Conservation (phyloP, 768 basidiomycete species). For the Leucogyrophana mollusca region DNA sequence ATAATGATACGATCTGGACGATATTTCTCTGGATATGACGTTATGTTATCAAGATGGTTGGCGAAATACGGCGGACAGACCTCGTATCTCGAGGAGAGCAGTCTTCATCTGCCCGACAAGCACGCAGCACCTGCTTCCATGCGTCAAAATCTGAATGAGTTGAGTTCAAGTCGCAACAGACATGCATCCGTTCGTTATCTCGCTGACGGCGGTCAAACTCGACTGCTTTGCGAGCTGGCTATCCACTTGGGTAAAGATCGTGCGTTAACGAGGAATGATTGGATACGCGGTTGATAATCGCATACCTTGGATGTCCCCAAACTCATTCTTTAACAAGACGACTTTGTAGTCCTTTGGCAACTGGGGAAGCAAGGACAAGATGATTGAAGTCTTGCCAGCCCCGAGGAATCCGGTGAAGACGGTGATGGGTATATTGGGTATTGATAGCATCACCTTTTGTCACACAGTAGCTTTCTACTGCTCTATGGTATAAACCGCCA, state of each 20-base stretch:
- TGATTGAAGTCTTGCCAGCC: slow-evolving; percentile 77
- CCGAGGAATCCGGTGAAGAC: slow-evolving; percentile 95
- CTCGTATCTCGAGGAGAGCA: slow-evolving; percentile 85
- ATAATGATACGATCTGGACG: slow-evolving; percentile 90
- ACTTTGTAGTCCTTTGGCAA: slow-evolving; percentile 86
- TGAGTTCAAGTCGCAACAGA: slow-evolving; percentile 28
- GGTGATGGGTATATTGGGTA: slow-evolving; percentile 70
- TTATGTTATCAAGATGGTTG: not conserved
- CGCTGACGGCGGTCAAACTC: slow-evolving; percentile 81
- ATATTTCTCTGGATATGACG: slow-evolving; percentile 63
- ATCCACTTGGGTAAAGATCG: slow-evolving; percentile 57
- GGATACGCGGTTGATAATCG: not conserved
- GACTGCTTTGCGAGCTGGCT: slow-evolving; percentile 87
- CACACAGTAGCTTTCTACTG: no score
- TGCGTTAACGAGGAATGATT: not conserved
- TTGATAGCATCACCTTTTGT: not conserved
- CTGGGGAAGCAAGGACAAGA: slow-evolving; percentile 78
- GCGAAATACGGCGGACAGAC: slow-evolving; percentile 32
- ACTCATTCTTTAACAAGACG: slow-evolving; percentile 94
- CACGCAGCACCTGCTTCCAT: slow-evolving; percentile 73
- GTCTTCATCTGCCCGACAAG: slow-evolving; percentile 94
- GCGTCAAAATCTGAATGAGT: not conserved
- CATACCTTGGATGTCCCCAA: slow-evolving; percentile 87
- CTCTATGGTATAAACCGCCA: no score
- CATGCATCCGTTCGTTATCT: slow-evolving; percentile 97